phyloP scores from a whole-genome alignment of 176 grass and related monocot species.

The Aegilops bicornis region DNA sequence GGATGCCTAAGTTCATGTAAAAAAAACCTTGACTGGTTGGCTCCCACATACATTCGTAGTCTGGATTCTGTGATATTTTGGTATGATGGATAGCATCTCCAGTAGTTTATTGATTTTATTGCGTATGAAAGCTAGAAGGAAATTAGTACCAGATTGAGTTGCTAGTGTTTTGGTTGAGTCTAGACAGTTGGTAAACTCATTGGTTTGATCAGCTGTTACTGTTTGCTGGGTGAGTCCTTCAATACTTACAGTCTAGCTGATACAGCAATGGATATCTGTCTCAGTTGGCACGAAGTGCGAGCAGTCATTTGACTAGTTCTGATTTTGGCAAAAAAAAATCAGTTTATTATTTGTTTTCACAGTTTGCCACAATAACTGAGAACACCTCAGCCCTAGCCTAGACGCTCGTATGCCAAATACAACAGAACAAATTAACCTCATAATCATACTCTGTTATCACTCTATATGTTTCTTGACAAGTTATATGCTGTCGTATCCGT shows the following conservation, averaged over 20 bases:
- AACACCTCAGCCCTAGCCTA: not conserved
- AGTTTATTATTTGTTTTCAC: not conserved
- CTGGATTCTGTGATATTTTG: not conserved
- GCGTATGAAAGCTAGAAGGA: not conserved
- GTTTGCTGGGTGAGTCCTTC: not conserved
- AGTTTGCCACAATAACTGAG: not conserved
- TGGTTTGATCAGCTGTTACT: not conserved
- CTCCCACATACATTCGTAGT: not conserved
- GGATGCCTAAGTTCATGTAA: not conserved
- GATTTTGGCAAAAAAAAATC: not conserved
- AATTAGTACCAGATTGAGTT: not conserved
- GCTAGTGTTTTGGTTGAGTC: not conserved
- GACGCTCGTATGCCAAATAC: not conserved
- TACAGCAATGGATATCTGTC: not conserved
- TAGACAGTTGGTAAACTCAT: not conserved
- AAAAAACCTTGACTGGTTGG: not conserved
- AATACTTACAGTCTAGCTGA: not conserved
- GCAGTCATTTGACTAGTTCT: not conserved
- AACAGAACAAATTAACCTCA: conserved; percentile 5
- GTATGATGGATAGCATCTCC: not conserved
- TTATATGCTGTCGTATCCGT: not conserved
- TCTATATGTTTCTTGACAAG: not conserved
- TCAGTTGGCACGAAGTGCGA: not conserved
- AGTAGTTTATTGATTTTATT: not conserved
- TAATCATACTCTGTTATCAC: not conserved